phyloP scores from a whole-genome alignment of 352 stramenopile genomes.

The Plasmopara viticola region DNA sequence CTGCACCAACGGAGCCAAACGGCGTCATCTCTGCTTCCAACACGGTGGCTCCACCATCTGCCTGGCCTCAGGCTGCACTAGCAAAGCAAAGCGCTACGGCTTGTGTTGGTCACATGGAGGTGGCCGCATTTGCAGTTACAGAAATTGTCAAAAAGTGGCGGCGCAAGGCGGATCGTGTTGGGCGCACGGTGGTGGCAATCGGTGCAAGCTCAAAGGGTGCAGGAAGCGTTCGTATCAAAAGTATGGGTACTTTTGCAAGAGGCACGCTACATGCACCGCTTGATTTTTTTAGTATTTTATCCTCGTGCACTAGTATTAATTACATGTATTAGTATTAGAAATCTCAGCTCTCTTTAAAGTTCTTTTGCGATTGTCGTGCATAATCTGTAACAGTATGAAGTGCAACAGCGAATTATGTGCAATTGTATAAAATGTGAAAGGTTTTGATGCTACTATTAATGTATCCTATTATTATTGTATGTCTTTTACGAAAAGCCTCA shows the following conservation, averaged over 20 bases:
- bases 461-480: too few species aligned
- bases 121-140: constrained; percentile 55
- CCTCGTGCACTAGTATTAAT: too few species aligned
- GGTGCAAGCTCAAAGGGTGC: constrained; percentile 57
- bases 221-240: constrained; percentile 72
- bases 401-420: too few species aligned
- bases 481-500: too few species aligned
- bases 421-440: too few species aligned
- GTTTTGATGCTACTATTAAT: too few species aligned
- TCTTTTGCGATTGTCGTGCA: too few species aligned
- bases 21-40: constrained; percentile 74
- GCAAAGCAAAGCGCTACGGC: constrained; percentile 76
- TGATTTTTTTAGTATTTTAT: constrained; percentile 1
- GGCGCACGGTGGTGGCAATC: constrained; percentile 72
- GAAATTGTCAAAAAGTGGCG: constrained; percentile 56
- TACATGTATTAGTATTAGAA: too few species aligned
- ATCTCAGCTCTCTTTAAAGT: too few species aligned
- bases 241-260: constrained; percentile 65
- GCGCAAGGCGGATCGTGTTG: constrained; percentile 66
- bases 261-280: constrained; percentile 36
- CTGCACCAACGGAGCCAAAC: constrained; percentile 65
- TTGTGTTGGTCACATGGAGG: constrained; percentile 79
- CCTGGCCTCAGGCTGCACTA: constrained; percentile 48
- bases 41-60: constrained; percentile 70
- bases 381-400: too few species aligned